Base-by-base conservation (phyloP, 345 rosid genomes). In the Camelina hispida region DNA sequence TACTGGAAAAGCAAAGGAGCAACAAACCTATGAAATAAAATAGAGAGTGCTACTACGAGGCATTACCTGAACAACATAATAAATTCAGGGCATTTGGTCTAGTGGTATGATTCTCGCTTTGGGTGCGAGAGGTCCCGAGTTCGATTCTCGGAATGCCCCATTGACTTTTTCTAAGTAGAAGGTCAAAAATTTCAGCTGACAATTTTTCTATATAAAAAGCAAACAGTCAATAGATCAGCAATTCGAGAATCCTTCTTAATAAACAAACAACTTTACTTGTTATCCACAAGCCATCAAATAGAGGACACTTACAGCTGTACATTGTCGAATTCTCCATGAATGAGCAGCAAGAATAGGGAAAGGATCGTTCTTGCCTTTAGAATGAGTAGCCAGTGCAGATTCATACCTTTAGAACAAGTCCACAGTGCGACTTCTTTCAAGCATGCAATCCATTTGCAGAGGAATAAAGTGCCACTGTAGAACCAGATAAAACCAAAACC, bases 61-160 rank as follows among this genome's bases (percentile, higher is more conserved):
- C 35, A 37, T 22, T 52, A 23, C 15, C 69, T 3, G 11, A 38
- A 38, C 22, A 37, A 9, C 35, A 52, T 22, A 22, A 32, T 7
- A 46, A 15, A 28, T 32, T 32, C 34, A 61, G 80, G 91, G 87
- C 87, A 86, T 84, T 85, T 87, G 87, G 92, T 87, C 85, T 84
- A 87, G 91, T 89, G 91, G 93, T 83, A 87, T 85, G 91, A 86
- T 89, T 87, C 92, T 91, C 76, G 87, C 90, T 91, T 87, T 83
- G 89, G 93, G 91, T 85, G 92, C 83, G 83, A 93, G 88, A 87
- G 87, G 87, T 90, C 91, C 84, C 72, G 83, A 89, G 88, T 86
- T 83, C 64, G 73, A 81, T 87, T 89, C 90, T 84, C 85, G 78
- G 85, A 87, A 87, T 80, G 86, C 85, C 92, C 87, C 87, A 1